These are phyloP conservation scores for Funneliformis mosseae DNA, from an alignment of 192 early-diverging fungal species.

Conservation along the genomic window DNA sequence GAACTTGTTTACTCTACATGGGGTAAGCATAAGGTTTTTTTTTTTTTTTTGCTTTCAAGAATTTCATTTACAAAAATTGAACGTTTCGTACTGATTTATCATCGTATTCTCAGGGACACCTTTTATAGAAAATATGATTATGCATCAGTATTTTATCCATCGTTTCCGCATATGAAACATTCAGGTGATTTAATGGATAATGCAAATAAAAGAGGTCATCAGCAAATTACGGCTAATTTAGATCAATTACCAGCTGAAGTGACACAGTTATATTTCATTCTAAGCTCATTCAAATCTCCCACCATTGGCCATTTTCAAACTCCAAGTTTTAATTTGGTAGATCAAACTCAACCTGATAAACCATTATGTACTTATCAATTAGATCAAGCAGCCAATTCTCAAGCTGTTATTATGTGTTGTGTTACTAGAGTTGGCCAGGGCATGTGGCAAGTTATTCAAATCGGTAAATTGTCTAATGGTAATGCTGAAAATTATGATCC, in stretches of 20 bases:
- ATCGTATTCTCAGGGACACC: background rate
- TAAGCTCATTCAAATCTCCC: slow-evolving; percentile 28
- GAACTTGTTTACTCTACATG: slow-evolving; percentile 32
- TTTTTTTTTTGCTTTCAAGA: background rate
- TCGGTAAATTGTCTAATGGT: slow-evolving; percentile 14
- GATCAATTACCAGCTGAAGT: slow-evolving; percentile 32
- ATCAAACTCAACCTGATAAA: slow-evolving; percentile 29
- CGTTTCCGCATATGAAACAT: slow-evolving; percentile 32
- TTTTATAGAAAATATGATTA: slow-evolving; percentile 34
- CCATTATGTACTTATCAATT: slow-evolving; percentile 22
- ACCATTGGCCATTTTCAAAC: slow-evolving; percentile 31
- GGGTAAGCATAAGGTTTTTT: background rate
- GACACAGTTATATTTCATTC: slow-evolving; percentile 31
- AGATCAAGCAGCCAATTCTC: slow-evolving; percentile 17
- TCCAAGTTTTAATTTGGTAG: slow-evolving; percentile 31
- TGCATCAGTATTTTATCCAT: slow-evolving; percentile 28
- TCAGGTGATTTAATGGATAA: slow-evolving; percentile 35
- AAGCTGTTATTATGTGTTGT: slow-evolving; percentile 36
- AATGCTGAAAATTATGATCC: slow-evolving; percentile 35
- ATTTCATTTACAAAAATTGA: too few species aligned
- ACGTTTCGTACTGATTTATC: background rate
- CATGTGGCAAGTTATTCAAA: slow-evolving; percentile 33
- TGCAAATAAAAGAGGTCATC: slow-evolving; percentile 27
- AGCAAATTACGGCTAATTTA: slow-evolving; percentile 27
- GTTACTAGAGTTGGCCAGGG: slow-evolving; percentile 27